Evolutionary conservation across 805 yeast genomes (phyloP).

Genomic region (Blastobotrys terrestris): DNA sequence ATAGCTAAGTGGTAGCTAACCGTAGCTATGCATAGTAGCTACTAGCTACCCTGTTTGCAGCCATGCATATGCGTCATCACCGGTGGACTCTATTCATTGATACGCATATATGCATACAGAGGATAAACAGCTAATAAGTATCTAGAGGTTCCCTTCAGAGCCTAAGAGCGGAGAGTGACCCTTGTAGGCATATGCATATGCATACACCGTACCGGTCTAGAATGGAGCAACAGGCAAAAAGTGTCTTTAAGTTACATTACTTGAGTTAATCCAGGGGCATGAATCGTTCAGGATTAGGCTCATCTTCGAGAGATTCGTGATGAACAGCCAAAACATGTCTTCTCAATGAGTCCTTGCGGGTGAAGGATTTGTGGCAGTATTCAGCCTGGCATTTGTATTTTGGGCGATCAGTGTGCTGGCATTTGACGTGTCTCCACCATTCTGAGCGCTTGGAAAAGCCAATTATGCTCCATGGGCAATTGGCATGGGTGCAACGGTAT

Average conservation of each 20-base stretch:
- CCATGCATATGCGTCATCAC: too few species aligned
- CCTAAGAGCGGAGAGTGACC: too few species aligned
- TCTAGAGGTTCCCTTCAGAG: too few species aligned
- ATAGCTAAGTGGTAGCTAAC: too few species aligned
- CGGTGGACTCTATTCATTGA: too few species aligned
- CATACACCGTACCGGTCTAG: neutral
- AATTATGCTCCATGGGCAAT: conserved; percentile 39
- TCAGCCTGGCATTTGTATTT: conserved; percentile 17
- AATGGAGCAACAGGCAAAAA: too few species aligned
- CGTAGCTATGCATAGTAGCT: too few species aligned
- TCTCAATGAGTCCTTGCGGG: conserved; percentile 31
- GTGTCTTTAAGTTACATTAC: neutral
- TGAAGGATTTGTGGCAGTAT: conserved; percentile 23
- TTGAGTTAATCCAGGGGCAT: neutral
- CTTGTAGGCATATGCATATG: neutral
- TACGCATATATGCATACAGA: too few species aligned
- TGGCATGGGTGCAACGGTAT: conserved; percentile 29
- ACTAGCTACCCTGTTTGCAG: too few species aligned
- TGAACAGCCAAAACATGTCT: conserved; percentile 35
- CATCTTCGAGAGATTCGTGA: neutral
- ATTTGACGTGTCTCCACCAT: conserved; percentile 31
- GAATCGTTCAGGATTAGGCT: neutral
- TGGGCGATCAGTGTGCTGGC: conserved; percentile 22
- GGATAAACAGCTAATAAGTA: too few species aligned
- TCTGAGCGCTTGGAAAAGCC: conserved; percentile 36